Base-by-base conservation (phyloP, 2,329 filamentous ascomycete species). In the Gremmenia infestans region DNA sequence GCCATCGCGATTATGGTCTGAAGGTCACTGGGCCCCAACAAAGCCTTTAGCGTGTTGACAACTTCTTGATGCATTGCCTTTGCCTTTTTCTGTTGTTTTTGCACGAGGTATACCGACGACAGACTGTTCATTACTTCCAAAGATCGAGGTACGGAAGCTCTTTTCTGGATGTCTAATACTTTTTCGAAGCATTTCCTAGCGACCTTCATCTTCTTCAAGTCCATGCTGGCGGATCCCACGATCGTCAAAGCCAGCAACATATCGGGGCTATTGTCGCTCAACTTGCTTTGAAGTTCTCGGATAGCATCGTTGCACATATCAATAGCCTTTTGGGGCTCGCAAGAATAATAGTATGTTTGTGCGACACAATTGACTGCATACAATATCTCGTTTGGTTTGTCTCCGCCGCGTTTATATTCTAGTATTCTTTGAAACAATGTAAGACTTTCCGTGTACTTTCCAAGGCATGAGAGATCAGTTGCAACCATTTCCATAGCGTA, bases 81-180 rank as follows among this genome's bases (percentile, higher is more conserved):
- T 19, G 51, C 51, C 28, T 53, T 53, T 36, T 53, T 53, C 19
- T 36, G 39, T 36, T 39, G 43, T 9, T 48, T 53, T 19, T 47
- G 32, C 32, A 6, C 28, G 28, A 23, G 14, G 22, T 53, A 53
- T 4, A 39, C 8, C 4, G 23, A 14, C 11, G 50, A 23, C 22
- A 36, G 14, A 25, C 11, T 2, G 45, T 8, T 17, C 9, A 45
- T 28, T 12, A 15, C 35, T 22, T n/a, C 14, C 25, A 5, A 35
- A 6, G 17, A 39, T 7, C 12, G 28, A 17, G 4, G 2, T 39
- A 6, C 6, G n/a, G 1, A 19, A 47, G 4, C 22, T 35, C 25
- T 17, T 35, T 17, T 37, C n/a, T 45, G 42, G 7, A 17, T 9
- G n/a, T 48, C 45, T 19, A 48, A 45, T 12, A 23, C 5, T 36